Evolutionary conservation across 179 eudicot genomes (phyloP).

Genomic region (Gypsophila paniculata): DNA sequence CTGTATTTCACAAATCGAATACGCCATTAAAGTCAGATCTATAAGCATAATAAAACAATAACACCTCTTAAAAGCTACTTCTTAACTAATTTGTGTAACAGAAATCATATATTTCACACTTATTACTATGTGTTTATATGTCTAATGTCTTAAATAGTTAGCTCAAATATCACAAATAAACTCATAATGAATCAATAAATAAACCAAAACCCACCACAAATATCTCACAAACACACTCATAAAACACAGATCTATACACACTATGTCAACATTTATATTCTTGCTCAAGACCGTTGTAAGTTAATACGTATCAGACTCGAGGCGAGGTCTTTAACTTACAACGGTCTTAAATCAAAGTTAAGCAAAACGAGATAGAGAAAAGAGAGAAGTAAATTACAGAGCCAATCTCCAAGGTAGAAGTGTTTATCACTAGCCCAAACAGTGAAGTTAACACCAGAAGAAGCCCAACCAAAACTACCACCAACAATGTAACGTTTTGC

Average conservation of each 20-base stretch:
- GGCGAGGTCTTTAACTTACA: no score
- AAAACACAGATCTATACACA: no score
- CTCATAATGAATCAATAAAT: no score
- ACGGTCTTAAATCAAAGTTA: background rate
- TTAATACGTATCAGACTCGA: no score
- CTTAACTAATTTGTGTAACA: background rate
- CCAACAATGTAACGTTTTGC: slow-evolving; percentile 42
- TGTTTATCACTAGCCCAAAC: slow-evolving; percentile 43
- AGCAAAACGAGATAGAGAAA: background rate
- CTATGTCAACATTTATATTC: no score
- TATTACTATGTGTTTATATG: no score
- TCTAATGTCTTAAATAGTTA: no score
- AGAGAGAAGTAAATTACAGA: slow-evolving; percentile 34
- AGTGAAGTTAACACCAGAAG: slow-evolving; percentile 45
- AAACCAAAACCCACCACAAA: no score
- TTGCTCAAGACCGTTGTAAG: no score
- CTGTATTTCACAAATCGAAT: background rate
- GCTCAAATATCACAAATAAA: no score
- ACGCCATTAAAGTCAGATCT: slow-evolving; percentile 1
- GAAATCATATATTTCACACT: no score
- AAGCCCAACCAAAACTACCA: slow-evolving; percentile 40
- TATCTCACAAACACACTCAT: no score
- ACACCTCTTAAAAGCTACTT: background rate
- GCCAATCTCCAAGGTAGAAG: slow-evolving; percentile 58
- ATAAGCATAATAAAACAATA: background rate